These are phyloP conservation scores for Eucalyptus marginata DNA, from an alignment of 345 rosid genomes.

Conservation along the genomic window DNA sequence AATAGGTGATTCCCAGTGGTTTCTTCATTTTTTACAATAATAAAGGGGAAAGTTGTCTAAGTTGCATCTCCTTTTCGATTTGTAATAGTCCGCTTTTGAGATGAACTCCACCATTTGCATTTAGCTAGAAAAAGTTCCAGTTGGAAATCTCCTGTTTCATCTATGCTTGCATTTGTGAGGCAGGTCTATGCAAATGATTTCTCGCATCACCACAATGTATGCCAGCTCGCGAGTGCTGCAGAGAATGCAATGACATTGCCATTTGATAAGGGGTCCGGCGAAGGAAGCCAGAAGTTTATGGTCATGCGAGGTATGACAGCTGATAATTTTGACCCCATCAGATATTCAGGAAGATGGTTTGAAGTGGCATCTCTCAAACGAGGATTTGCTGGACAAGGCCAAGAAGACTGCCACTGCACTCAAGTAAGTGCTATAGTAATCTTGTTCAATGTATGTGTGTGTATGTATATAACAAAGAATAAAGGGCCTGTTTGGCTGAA, in stretches of 20 bases:
- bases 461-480: background rate
- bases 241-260: slow-evolving; percentile 37
- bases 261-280: slow-evolving; percentile 43
- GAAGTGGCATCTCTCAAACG: slow-evolving; percentile 96
- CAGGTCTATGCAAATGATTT: slow-evolving; percentile 59
- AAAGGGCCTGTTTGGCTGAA: background rate
- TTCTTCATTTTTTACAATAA: background rate
- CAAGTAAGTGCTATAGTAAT: slow-evolving; percentile 36
- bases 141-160: background rate
- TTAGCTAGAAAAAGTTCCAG: background rate
- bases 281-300: slow-evolving; percentile 43
- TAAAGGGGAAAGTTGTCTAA: background rate
- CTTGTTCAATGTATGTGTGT: background rate
- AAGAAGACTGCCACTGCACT: slow-evolving; percentile 97
- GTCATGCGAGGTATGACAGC: slow-evolving; percentile 95
- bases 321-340: slow-evolving; percentile 69
- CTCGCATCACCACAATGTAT: slow-evolving; percentile 20
- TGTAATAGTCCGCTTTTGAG: background rate
- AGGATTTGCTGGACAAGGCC: slow-evolving; percentile 96
- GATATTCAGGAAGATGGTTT: slow-evolving; percentile 95
- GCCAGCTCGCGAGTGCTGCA: slow-evolving; percentile 49
- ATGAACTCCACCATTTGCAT: background rate
- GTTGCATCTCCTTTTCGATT: background rate
- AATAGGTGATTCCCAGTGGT: background rate
- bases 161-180: background rate